phyloP scores from a whole-genome alignment of 2,329 filamentous ascomycete species.

The Xylaria sp. region DNA sequence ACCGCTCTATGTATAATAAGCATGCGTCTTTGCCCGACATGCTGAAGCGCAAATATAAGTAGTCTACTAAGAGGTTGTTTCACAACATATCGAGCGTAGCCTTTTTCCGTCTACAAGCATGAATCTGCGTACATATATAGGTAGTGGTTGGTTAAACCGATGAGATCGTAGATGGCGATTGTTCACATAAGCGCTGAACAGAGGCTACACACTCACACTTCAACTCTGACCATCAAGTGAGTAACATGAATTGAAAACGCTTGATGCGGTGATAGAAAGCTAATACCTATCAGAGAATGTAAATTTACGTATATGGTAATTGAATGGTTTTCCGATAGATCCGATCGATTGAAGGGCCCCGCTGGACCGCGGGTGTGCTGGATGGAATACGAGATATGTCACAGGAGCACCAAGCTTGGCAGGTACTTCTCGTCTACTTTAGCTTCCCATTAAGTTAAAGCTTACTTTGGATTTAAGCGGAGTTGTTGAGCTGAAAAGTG shows the following conservation, averaged over 20 bases:
- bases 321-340: constrained; percentile 14
- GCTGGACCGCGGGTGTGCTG: not conserved
- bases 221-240: not conserved
- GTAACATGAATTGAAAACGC: too few relatives aligned
- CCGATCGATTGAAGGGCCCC: constrained; percentile 24
- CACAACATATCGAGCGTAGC: not conserved
- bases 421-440: not conserved
- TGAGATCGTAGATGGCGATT: not conserved
- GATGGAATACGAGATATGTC: constrained; percentile 3
- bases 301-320: not conserved
- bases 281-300: not conserved
- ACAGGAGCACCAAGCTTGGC: constrained; percentile 8
- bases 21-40: not conserved
- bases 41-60: too few relatives aligned
- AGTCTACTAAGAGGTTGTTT: too few relatives aligned
- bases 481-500: not conserved
- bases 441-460: not conserved
- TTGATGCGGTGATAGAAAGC: not conserved
- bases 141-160: not conserved
- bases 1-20: not conserved
- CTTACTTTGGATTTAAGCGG: not conserved
- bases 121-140: not conserved
- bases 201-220: not conserved
- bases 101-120: not conserved
- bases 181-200: not conserved